Percentiles rank a stretch among this genome's conserved stretches.
phyloP scores from a whole-genome alignment of 306 rosid genomes.

The Herpetospermum pedunculosum region DNA sequence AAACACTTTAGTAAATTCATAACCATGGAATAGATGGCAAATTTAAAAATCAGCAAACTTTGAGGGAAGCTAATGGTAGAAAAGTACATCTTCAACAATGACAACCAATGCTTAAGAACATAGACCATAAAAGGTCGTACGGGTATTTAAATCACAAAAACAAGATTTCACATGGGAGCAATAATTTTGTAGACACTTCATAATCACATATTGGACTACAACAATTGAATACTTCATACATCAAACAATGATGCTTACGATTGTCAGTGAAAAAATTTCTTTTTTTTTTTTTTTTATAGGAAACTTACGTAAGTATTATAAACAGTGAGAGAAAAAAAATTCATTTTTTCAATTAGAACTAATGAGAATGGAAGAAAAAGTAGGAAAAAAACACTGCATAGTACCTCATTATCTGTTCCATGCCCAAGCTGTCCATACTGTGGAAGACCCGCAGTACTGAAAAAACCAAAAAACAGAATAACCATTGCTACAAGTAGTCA shows the following conservation, averaged over 20 bases:
- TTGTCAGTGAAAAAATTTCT: neutral
- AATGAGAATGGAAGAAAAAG: neutral
- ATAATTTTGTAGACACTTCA: neutral
- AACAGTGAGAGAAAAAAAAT: too few relatives aligned
- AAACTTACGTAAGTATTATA: too few relatives aligned
- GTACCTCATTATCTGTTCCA: conserved; percentile 97
- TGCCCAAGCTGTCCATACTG: conserved; percentile 97
- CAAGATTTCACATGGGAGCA: neutral
- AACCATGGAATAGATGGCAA: neutral
- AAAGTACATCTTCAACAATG: neutral
- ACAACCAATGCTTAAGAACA: neutral
- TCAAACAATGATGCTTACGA: neutral
- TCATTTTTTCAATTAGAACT: neutral
- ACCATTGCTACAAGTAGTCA: neutral
- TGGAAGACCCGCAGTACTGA: conserved; percentile 92
- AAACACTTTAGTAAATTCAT: neutral
- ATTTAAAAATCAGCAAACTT: neutral
- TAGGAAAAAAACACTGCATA: conserved; percentile 1
- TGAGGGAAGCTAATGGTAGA: neutral
- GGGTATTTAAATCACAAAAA: neutral
- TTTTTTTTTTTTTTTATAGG: too few relatives aligned
- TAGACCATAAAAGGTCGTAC: neutral
- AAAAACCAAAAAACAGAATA: conserved; percentile 9
- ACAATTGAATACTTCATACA: neutral
- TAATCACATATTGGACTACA: neutral